Evolutionary conservation across 768 basidiomycete species (phyloP), one percentile per base, ranked within the genome.

Genomic region (Tricholoma saponaceum): DNA sequence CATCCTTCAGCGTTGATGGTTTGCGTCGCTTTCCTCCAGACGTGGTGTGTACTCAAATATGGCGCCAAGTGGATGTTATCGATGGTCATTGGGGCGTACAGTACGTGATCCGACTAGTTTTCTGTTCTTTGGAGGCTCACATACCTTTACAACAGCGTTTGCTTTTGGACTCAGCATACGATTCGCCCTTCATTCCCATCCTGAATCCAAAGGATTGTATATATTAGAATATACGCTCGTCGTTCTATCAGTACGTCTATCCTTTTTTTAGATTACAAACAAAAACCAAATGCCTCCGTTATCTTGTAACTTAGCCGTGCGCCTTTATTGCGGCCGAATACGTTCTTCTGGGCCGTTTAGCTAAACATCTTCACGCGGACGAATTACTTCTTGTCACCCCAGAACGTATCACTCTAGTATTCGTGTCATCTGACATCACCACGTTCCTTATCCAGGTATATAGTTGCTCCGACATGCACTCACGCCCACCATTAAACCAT

Each of bases 311-410:
- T n/a, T 52, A 85, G 83, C 87, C 88, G 4, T 90, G 89, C 65
- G 87, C 85, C 23, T 90, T 90, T 70, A 85, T 87, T 59, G 85
- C 84, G 4, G 79, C 84, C 9, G 78, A 85, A 63, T 90, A 90
- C 63, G 71, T 88, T 54, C 75, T 89, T 18, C 77, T 90, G 0
- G 85, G 86, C 8, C 80, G 80, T 14, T 67, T 91, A 4, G 82
- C 85, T 4, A 73, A 67, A 20, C 75, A 80, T 59, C 69, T 89
- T 6, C 63, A 72, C 12, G 75, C 76, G 33, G 73, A 78, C 55
- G 58, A 76, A 47, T 77, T 82, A 61, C 71, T 89, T 25, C 62
- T 83, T 25, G 67, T 90, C 22, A 70, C 73, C 0, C 72, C 81
- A 4, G 71, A 70, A n/a, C 72, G 72, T 18, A 79, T 89, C 59